Conservation (phyloP, 352 stramenopile genomes). For the Phytophthora cactorum region DNA sequence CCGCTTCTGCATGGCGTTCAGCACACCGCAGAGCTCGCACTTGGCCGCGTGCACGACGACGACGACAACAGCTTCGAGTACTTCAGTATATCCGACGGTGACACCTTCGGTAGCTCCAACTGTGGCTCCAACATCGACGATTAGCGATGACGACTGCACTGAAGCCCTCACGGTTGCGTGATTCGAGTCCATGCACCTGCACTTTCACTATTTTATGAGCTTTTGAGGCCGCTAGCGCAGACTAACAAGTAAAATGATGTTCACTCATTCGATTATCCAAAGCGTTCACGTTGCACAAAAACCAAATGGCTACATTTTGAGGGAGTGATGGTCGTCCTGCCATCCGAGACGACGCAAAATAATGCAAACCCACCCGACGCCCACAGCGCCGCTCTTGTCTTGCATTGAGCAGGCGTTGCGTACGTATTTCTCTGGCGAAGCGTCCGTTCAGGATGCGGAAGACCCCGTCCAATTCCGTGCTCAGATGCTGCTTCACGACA, state of each 20-base stretch:
- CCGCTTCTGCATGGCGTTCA: slow-evolving; percentile 36
- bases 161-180: slow-evolving; percentile 22
- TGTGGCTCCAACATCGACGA: neutral
- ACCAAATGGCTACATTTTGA: slow-evolving; percentile 18
- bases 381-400: neutral
- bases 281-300: neutral
- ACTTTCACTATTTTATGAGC: slow-evolving; percentile 15
- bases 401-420: slow-evolving; percentile 24
- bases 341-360: neutral
- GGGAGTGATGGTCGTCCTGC: slow-evolving; percentile 10
- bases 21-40: slow-evolving; percentile 30
- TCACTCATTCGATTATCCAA: too few relatives aligned
- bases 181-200: neutral
- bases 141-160: slow-evolving; percentile 22
- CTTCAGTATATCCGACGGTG: slow-evolving; percentile 9
- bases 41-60: slow-evolving; percentile 26
- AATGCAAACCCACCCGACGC: neutral
- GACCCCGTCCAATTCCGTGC: slow-evolving; percentile 40
- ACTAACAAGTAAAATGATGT: neutral
- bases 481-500: slow-evolving; percentile 42
- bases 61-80: slow-evolving; percentile 8
- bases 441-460: slow-evolving; percentile 42
- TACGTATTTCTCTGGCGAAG: slow-evolving; percentile 34
- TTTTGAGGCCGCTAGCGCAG: neutral
- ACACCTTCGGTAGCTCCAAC: slow-evolving; percentile 1